Base-by-base conservation (phyloP, 139 green algal species). In the Chlamydomonas sp. region DNA sequence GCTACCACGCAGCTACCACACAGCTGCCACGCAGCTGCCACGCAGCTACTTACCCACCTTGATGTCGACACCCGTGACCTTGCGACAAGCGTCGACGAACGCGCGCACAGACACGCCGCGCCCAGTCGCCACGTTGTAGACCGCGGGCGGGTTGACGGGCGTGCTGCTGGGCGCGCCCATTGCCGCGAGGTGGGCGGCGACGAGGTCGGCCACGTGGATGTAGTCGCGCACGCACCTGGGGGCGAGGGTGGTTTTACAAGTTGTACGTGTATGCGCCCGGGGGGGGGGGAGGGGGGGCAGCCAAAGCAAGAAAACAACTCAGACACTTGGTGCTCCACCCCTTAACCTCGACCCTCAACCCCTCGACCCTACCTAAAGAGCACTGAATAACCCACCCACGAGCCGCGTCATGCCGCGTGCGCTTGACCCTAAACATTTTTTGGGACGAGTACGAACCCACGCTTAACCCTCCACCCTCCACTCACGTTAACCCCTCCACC, bases 101-200 rank as follows among this genome's bases (percentile, higher is more conserved):
- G 84, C 48, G 39, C 75, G 76, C 28, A 87, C 65, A 29, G 65
- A 71, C 39, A 84, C 69, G 59, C 86, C 86, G 39, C 80, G 75
- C 37, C 85, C 86, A 0, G 84, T 90, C 54, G 79, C 87, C 26
- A 92, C 76, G 74, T 92, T 92, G 73, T 83, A 90, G 26, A 89
- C 68, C 1, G 67, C 70, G 20, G 84, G 81, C 20, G 84, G 84
- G 69, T 87, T 89, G 39, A 54, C 16, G 3, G 82, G 59, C 47
- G 74, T 61, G 69, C 85, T 89, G 39, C 54, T 8, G 3, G 82
- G 59, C 47, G 74, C 61, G 3, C 33, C 16, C 67, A 84, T 66
- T 35, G 39, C 71, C 5, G n/a, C 34, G 49, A 88, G 30, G 73
- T 93, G 87, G 13, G 87, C 86, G 8, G 78, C 70, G 5, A 91